These are phyloP conservation scores for Cryptosporidium felis DNA, from an alignment of 169 alveolate species.

Conservation along the genomic window DNA sequence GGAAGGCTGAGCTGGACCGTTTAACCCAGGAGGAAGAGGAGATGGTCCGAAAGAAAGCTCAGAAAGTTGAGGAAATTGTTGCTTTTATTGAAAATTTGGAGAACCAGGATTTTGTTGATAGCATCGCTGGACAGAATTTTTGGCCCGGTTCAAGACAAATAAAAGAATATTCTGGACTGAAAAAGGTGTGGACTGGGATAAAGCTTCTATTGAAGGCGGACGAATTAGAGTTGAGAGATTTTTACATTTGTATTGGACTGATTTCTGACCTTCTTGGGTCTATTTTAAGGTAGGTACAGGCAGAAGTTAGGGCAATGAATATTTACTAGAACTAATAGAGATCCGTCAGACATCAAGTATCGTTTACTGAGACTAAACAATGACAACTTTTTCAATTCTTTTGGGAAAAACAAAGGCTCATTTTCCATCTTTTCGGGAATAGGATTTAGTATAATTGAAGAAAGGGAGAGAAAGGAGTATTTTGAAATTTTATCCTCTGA, in stretches of 20 bases:
- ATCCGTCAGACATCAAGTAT: slow-evolving; percentile 59
- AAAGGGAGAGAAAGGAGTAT: slow-evolving; percentile 23
- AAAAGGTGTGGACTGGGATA: slow-evolving; percentile 1
- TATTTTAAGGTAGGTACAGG: slow-evolving; percentile 39
- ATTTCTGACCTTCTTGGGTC: slow-evolving; percentile 16
- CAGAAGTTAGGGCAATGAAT: too few relatives aligned
- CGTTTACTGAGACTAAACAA: slow-evolving; percentile 56
- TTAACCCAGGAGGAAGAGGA: slow-evolving; percentile 8
- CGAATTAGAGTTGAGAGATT: neutral
- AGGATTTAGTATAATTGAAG: slow-evolving; percentile 23
- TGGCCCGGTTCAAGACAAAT: too few relatives aligned
- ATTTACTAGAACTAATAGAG: too few relatives aligned
- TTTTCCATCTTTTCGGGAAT: slow-evolving; percentile 27
- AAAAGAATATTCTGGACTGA: too few relatives aligned
- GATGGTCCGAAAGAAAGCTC: neutral
- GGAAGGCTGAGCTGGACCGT: slow-evolving; percentile 16
- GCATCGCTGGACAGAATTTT: too few relatives aligned
- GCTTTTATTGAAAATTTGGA: neutral
- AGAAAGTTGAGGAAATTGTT: neutral
- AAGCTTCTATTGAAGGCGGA: neutral
- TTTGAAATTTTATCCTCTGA: slow-evolving; percentile 24
- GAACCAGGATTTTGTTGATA: too few relatives aligned
- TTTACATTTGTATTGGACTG: neutral
- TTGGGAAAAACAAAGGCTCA: slow-evolving; percentile 43
- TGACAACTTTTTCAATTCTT: slow-evolving; percentile 32